Evolutionary conservation across 139 green algal genomes (phyloP), one percentile per base, ranked within the genome.

Genomic region (Coelastrella sp.): DNA sequence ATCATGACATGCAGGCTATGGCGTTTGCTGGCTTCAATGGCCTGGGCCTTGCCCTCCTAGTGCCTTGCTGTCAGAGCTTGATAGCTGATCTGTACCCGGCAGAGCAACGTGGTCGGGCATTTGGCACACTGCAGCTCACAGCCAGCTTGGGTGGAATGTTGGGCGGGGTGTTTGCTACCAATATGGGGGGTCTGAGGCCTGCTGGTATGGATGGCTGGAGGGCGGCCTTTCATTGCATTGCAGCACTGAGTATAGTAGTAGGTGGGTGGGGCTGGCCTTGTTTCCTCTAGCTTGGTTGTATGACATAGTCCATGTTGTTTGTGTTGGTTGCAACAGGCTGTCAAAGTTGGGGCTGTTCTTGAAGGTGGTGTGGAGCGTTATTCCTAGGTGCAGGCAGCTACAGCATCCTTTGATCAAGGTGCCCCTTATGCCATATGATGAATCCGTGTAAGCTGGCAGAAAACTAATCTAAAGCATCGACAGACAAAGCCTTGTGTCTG

Each of bases 121-220:
- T 98, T 91, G 96, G 96, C 13, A 75, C 92, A 65, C 90, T 97
- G 90, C 86, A 95, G 60, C 78, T 97, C 11, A 96, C 93, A 0
- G 92, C 86, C 5, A 91, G 91, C 5, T 11, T 96, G 65, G 95
- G 95, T 0, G 93, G 84, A 54, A 96, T 96, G 81, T 14, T 95
- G 13, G 94, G 93, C 64, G 94, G 89, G 20, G 66, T 98, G 11
- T 97, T 95, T 86, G 96, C 96, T 47, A 98, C 96, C 66, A 97
- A 97, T 83, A 82, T 97, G 20, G 94, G 94, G 89, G 80, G 87
- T 5, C 76, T 95, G 4, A 89, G 87, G 47, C 11, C 64, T 14
- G 4, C 10, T 22, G 77, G 77, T 23, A 89, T 96, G 23, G 95
- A 97, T 54, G 96, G 96, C 20, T 98, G 96, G 96, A 85, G 96